Evolutionary conservation across 2,329 filamentous ascomycete species (phyloP), one percentile per base, ranked within the genome.

Genomic region (Pyrenochaeta sp.): DNA sequence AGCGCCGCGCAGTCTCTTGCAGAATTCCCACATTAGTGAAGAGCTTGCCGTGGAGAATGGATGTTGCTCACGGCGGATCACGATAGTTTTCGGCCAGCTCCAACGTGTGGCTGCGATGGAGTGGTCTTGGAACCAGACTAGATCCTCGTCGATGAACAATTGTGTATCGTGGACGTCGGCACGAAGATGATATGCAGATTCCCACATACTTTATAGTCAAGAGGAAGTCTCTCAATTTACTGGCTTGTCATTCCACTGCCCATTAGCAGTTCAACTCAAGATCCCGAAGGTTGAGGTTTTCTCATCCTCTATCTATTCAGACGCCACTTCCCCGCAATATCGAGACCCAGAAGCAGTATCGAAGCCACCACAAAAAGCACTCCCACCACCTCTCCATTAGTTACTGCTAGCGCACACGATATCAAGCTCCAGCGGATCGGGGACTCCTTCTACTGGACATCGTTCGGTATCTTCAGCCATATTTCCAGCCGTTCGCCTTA

Each of bases 21-120:
- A 58, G 45, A 33, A 45, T 39, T 56, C 48, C 54, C 56, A 54
- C 56, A 49, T 53, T 45, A 56, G 56, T 51, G 37, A 58, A 30
- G 39, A 48, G 27, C 58, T 29, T 54, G 53, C 63, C 63, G 63
- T 70, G 66, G 61, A 72, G 58, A 66, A 58, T 33, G 47, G 54
- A 61, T 42, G 44, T 53, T 51, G 33, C 49, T 64, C 35, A 42
- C 67, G 68, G 67, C 66, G 62, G 51, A 46, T 58, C 59, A 68
- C 68, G 63, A 68, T 57, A 53, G 56, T 45, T 51, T 41, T 68
- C 69, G 69, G 69, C 67, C 61, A 60, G 52, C 66, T 73, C 71
- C 68, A 69, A 52, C 56, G 31, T 37, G 51, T 56, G 56, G 57
- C 59, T 55, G 47, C 35, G 41, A 46, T 49, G 36, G 35, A 58